Evolutionary conservation across 257 asterid genomes (phyloP), one percentile per base, ranked within the genome.

Genomic region (Agastache rugosa): DNA sequence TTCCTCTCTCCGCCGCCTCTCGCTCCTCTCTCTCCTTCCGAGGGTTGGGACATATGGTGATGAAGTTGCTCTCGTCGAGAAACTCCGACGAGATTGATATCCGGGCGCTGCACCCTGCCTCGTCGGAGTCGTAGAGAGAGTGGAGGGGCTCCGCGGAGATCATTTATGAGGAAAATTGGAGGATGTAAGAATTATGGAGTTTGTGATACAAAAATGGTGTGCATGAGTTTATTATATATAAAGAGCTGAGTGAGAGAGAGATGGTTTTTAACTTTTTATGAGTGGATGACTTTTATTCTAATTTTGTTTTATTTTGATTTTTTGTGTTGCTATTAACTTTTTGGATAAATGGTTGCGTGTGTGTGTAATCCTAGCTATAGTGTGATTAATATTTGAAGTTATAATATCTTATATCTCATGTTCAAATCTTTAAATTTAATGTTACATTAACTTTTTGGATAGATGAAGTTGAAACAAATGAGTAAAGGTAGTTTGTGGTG

Each of bases 21-120:
- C 59, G 69, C 19, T 76, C 85, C 27, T 76, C 85, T n/a, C 73
- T 7, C 59, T 82, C 89, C 0, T 31, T 48, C 10, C 12, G 77
- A 45, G 88, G 76, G 65, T 81, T 78, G 1, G 97, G 98, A 62
- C 85, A 83, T 39, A 90, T 88, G 75, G 97, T 85, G 80, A 90
- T 91, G 90, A 87, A 91, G 83, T 82, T 82, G 75, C 67, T 78
- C 42, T 87, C 96, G 66, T 91, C 97, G 22, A 91, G 89, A 50
- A 91, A 90, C 22, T 93, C 98, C 6, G 92, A 86, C 14, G 98
- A 93, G 90, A 93, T 90, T 0, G 97, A 91, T 45, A 91, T 79
- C 20, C 97, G 84, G 5, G 90, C 89, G 71, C 91, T 78, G 16
- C 78, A 81, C 10, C 17, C 80, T 2, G 81, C 74, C 19, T 85